Base-by-base conservation (phyloP, 192 early-diverging fungal genomes). In the Gaertneriomyces semiglobifer region DNA sequence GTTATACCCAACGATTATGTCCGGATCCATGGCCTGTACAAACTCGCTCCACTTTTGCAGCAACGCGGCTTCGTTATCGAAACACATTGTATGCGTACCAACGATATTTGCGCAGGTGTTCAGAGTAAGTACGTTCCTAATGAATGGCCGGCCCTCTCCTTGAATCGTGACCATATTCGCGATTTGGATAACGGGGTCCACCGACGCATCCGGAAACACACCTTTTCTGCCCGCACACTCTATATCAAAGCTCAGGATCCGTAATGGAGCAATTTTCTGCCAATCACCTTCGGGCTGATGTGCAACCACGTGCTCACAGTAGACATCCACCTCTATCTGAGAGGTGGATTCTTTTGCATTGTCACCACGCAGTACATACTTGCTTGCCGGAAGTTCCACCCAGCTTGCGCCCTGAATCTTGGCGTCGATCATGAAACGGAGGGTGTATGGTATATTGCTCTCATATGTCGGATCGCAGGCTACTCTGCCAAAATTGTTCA, bases 181-280 rank as follows among this genome's bases (percentile, higher is more conserved):
- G 61, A 99, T 98, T 76, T 99, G 96, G 62, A 99, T 99, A 44
- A 99, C 90, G 0, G 95, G 92, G 66, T 99, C 96, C 4, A 85
- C 65, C 59, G 90, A 71, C 33, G 96, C 80, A 56, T 99, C 96
- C 5, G 96, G 96, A 55, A 99, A 99, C 20, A 94, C 77, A 53
- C 96, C 96, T 65, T 93, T 91, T 11, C 96, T 81, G 25, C 96
- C 96, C 33, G 93, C 91, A 59, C 96, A 99, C 77, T 99, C 96
- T 62, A 99, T 99, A 89, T 99, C 96, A 66, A 99, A 94, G 65
- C 92, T 94, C 48, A 99, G 70, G 60, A 99, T 90, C 44, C 96
- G 85, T 43, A 97, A 79, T 3, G 96, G 96, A 5, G 96, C 96
- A 57, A 95, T 87, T 66, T 93, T 88, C 16, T 88, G 90, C 92